These are phyloP conservation scores for Colletotrichum phormii DNA, from an alignment of 2,329 filamentous ascomycete genomes.

Conservation along the genomic window DNA sequence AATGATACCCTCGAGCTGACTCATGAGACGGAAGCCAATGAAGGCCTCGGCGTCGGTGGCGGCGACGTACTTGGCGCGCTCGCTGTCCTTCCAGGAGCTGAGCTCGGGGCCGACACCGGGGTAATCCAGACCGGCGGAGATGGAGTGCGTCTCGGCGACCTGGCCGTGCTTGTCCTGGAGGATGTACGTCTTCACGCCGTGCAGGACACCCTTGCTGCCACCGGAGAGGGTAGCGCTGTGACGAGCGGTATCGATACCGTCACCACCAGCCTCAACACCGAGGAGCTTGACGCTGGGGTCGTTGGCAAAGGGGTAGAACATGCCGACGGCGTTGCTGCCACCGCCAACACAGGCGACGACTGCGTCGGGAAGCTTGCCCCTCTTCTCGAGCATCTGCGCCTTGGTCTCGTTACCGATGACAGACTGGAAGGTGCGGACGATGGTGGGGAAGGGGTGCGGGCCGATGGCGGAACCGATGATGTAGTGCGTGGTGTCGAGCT, in stretches of 20 bases:
- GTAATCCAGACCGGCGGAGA: constrained; percentile 96
- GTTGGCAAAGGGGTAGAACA: constrained; percentile 96
- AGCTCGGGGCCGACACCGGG: constrained; percentile 96
- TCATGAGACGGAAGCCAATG: constrained; percentile 84
- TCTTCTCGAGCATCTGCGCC: constrained; percentile 85
- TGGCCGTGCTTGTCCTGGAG: constrained; percentile 94
- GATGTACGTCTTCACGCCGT: constrained; percentile 96
- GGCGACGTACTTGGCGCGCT: constrained; percentile 87
- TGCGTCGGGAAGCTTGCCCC: constrained; percentile 91
- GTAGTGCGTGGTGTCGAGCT: constrained; percentile 95
- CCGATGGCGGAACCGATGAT: constrained; percentile 98
- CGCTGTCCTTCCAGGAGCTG: constrained; percentile 89
- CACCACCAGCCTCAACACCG: constrained; percentile 94
- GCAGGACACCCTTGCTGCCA: constrained; percentile 90
- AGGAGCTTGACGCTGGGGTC: constrained; percentile 88
- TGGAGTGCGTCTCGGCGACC: constrained; percentile 93
- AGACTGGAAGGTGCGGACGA: constrained; percentile 96
- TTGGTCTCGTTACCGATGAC: constrained; percentile 97
- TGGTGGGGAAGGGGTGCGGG: constrained; percentile 97
- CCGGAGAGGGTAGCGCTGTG: constrained; percentile 91
- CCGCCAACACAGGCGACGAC: constrained; percentile 97
- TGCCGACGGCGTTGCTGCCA: constrained; percentile 93
- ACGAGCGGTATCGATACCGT: constrained; percentile 85
- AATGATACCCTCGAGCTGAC: constrained; percentile 94
- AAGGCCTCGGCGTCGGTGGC: constrained; percentile 95